These are phyloP conservation scores for Xylariales sp. DNA, from an alignment of 2,329 filamentous ascomycete genomes.

Conservation along the genomic window DNA sequence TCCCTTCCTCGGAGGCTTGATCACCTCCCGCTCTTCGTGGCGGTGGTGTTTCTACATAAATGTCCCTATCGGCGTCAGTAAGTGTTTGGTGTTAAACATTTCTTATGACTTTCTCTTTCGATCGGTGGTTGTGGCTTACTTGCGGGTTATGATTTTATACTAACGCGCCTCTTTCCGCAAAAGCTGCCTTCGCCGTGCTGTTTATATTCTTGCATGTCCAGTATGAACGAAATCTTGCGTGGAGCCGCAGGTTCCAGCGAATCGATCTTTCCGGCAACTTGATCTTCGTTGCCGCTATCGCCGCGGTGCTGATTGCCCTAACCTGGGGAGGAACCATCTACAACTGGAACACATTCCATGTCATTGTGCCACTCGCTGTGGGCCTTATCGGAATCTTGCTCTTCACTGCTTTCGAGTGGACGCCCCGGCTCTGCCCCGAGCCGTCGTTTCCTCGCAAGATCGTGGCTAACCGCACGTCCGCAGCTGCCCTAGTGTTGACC, in stretches of 20 bases:
- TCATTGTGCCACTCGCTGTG: slow-evolving; percentile 32
- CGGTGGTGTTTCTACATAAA: slow-evolving; percentile 35
- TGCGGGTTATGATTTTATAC: no score
- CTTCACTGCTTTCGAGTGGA: slow-evolving; percentile 28
- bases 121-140: no score
- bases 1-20: slow-evolving; percentile 3
- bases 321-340: slow-evolving; percentile 29
- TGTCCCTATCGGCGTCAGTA: slow-evolving; percentile 21
- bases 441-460: no score
- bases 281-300: slow-evolving; percentile 26
- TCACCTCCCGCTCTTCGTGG: slow-evolving; percentile 19
- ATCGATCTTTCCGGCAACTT: slow-evolving; percentile 32
- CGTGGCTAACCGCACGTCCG: slow-evolving; percentile 31
- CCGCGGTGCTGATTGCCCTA: slow-evolving; percentile 29
- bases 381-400: slow-evolving; percentile 29
- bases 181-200: no score
- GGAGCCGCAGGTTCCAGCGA: slow-evolving; percentile 36
- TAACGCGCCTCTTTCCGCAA: no score
- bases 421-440: slow-evolving; percentile 12
- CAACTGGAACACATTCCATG: slow-evolving; percentile 26
- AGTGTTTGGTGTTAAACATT: background rate
- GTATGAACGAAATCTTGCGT: no score
- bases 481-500: slow-evolving; percentile 21
- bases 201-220: no score
- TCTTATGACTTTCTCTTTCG: no score